Conservation (phyloP, 768 basidiomycete genomes). For the Russula emetica region DNA sequence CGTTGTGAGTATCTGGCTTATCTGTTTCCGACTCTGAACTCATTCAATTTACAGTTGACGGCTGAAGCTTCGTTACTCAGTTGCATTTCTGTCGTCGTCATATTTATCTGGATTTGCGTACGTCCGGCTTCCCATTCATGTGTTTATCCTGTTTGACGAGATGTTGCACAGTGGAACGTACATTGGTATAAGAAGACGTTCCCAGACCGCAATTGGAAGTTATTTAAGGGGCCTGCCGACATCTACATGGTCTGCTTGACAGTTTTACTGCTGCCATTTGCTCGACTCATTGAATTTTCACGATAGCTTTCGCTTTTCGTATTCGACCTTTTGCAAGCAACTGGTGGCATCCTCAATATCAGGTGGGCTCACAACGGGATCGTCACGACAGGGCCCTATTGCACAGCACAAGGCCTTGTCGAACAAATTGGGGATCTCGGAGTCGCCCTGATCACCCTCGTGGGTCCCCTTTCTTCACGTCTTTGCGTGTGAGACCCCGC, state of each 20-base stretch:
- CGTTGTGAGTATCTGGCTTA: too few relatives aligned
- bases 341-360: conserved; percentile 39
- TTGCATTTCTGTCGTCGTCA: not conserved
- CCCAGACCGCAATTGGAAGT: conserved; percentile 11
- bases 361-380: conserved; percentile 38
- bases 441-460: conserved; percentile 42
- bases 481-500: not conserved
- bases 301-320: conserved; percentile 30
- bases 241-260: conserved; percentile 38
- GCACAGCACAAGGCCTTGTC: conserved; percentile 39
- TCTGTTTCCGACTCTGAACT: too few relatives aligned
- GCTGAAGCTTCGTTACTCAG: too few relatives aligned
- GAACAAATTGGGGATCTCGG: conserved; percentile 43
- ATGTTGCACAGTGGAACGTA: conserved; percentile 16
- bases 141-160: not conserved
- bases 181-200: conserved; percentile 5
- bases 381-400: conserved; percentile 36
- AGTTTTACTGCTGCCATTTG: not conserved
- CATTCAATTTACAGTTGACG: too few relatives aligned
- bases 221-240: conserved; percentile 39
- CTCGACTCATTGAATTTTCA: conserved; percentile 21
- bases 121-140: not conserved
- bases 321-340: conserved; percentile 39
- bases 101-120: conserved; percentile 15
- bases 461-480: conserved; percentile 26